phyloP scores from a whole-genome alignment of 441 rosid species.

The Rhodomyrtus psidioides region DNA sequence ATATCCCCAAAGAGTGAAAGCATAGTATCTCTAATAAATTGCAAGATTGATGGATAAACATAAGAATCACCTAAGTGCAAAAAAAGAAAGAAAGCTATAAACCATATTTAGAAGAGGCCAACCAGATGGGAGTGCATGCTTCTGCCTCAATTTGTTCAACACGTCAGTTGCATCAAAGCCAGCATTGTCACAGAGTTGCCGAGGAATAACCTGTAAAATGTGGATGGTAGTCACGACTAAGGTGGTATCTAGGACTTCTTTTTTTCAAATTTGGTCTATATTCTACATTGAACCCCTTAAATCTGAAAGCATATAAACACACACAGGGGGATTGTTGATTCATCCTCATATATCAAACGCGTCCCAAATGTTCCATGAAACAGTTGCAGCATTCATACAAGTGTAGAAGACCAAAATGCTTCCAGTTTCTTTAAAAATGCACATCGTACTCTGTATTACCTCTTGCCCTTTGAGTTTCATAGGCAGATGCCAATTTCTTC shows the following conservation, averaged over 20 bases:
- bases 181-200: slow-evolving; percentile 98
- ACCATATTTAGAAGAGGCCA: slow-evolving; percentile 4
- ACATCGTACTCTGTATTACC: neutral
- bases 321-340: neutral
- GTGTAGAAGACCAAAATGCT: neutral
- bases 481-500: neutral
- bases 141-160: slow-evolving; percentile 92
- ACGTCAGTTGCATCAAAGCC: slow-evolving; percentile 99
- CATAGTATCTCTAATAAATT: neutral
- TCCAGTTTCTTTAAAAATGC: neutral
- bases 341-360: neutral
- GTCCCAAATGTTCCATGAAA: neutral
- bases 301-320: neutral
- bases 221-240: neutral
- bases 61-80: neutral
- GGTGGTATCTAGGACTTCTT: neutral
- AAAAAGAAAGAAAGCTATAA: neutral
- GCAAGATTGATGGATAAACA: neutral
- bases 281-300: neutral
- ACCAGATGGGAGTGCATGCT: slow-evolving; percentile 92
- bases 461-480: neutral
- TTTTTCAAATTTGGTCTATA: neutral
- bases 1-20: neutral
- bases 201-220: slow-evolving; percentile 79
- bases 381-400: neutral